phyloP scores from a whole-genome alignment of 2,329 filamentous ascomycete genomes.

The Sphaerostilbella broomeana region DNA sequence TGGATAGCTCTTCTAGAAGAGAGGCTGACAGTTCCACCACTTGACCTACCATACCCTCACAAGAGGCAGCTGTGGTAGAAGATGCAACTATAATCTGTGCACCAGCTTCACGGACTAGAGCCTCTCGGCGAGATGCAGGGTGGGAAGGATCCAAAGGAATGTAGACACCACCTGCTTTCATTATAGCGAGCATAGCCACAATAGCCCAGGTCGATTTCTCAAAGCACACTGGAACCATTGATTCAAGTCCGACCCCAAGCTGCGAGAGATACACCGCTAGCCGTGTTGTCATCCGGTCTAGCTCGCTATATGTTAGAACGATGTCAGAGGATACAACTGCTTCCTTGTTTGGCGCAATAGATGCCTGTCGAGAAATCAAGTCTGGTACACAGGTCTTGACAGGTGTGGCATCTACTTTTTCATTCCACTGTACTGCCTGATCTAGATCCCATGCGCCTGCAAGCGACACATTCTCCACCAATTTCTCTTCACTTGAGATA shows the following conservation, averaged over 20 bases:
- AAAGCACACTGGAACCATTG: constrained; percentile 25
- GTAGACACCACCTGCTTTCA: constrained; percentile 25
- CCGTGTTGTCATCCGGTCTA: constrained; percentile 16
- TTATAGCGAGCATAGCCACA: constrained; percentile 25
- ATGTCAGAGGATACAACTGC: constrained; percentile 16
- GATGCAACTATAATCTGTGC: constrained; percentile 5
- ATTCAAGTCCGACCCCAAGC: constrained; percentile 19
- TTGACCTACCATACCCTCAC: background rate
- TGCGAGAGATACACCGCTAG: constrained; percentile 12
- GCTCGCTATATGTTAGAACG: constrained; percentile 32
- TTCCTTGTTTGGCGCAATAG: background rate
- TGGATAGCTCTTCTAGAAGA: background rate
- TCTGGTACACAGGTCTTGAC: constrained; percentile 8
- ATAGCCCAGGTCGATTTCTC: constrained; percentile 28
- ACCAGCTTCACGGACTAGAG: background rate
- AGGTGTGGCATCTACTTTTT: constrained; percentile 5
- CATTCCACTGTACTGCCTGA: constrained; percentile 6
- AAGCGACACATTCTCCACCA: constrained; percentile 2
- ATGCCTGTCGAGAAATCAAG: constrained; percentile 10
- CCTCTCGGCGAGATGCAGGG: constrained; percentile 1
- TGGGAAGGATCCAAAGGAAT: constrained; percentile 11
- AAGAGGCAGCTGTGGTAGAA: background rate
- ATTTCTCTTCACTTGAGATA: background rate
- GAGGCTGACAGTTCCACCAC: background rate
- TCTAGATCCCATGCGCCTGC: constrained; percentile 5